These are phyloP conservation scores for Physaria fendleri DNA, from an alignment of 345 rosid species.

Conservation along the genomic window DNA sequence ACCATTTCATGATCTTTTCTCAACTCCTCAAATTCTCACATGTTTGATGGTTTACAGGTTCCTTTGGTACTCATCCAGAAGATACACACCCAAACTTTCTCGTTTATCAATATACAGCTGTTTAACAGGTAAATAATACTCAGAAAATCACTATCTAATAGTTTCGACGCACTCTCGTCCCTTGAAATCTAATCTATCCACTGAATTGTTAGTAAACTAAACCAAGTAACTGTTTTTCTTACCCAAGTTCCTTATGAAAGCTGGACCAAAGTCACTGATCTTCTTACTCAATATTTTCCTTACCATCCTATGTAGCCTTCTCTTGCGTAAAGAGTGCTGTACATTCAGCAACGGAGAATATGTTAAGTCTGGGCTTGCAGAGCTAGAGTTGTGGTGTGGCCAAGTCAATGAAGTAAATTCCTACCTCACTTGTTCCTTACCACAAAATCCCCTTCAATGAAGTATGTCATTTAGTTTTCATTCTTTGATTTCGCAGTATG, in stretches of 20 bases:
- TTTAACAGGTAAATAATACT: constrained; percentile 67
- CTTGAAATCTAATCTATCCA: background rate
- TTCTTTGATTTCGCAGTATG: constrained; percentile 48
- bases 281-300: constrained; percentile 1
- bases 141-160: background rate
- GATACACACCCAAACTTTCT: constrained; percentile 91
- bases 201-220: background rate
- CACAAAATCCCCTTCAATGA: background rate
- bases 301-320: constrained; percentile 56
- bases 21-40: constrained; percentile 12
- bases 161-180: background rate
- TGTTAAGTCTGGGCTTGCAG: constrained; percentile 95
- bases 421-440: background rate
- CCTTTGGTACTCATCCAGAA: constrained; percentile 94
- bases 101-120: constrained; percentile 80
- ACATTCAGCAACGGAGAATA: constrained; percentile 98
- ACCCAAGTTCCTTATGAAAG: background rate
- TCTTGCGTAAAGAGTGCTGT: constrained; percentile 96
- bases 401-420: constrained; percentile 86
- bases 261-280: background rate
- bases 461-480: background rate
- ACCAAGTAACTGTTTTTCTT: background rate
- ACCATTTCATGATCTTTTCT: background rate
- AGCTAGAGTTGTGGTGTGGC: constrained; percentile 94
- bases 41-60: constrained; percentile 46